Conservation (phyloP, 1,284 basidiomycete genomes). For the Malassezia vespertilionis region DNA sequence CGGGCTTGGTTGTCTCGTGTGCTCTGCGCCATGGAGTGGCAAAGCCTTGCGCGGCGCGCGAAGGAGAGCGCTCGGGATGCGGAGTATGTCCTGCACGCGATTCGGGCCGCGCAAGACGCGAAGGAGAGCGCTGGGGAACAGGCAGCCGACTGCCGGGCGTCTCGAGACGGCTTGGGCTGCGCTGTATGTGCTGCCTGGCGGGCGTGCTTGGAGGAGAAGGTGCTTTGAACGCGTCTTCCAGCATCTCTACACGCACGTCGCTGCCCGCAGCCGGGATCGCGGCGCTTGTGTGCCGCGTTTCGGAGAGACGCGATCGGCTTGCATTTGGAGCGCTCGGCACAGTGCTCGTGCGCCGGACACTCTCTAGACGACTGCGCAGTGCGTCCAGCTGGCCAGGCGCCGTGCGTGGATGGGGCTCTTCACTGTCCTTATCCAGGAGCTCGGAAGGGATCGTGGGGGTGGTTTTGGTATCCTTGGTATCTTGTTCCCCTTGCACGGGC, state of each 20-base stretch:
- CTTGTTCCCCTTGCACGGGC: neutral
- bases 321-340: too few species aligned
- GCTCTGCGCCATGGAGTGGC: neutral
- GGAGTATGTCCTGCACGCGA: neutral
- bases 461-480: neutral
- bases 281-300: too few species aligned
- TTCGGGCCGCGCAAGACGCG: neutral
- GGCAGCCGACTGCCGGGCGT: too few species aligned
- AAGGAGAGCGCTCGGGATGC: neutral
- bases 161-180: too few species aligned
- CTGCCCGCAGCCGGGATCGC: too few species aligned
- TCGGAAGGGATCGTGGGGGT: neutral
- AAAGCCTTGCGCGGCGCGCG: neutral
- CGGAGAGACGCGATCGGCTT: too few species aligned
- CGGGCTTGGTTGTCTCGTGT: neutral
- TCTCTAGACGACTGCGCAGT: conserved; percentile 14
- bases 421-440: neutral
- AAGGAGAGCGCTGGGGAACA: neutral
- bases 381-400: conserved; percentile 8
- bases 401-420: neutral
- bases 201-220: too few species aligned
- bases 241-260: too few species aligned
- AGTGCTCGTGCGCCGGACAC: conserved; percentile 12
- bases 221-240: too few species aligned
- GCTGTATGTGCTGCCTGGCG: too few species aligned